Evolutionary conservation across 345 rosid species (phyloP).

Genomic region (Sonneratia alba): DNA sequence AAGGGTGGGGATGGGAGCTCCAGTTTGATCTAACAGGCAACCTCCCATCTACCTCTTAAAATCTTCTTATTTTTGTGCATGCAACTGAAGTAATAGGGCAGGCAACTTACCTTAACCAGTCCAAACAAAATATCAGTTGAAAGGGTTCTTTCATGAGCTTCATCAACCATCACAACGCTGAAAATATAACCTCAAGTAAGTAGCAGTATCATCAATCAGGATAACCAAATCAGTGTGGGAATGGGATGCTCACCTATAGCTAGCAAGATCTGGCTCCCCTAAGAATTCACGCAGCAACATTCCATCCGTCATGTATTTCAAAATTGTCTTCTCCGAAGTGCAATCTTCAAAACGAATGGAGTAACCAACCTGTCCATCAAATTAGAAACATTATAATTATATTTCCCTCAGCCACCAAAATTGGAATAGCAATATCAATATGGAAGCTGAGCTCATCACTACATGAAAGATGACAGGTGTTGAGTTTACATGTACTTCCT

Average conservation of each 20-base stretch:
- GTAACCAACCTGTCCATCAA: slow-evolving; percentile 65
- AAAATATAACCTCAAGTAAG: slow-evolving; percentile 14
- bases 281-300: slow-evolving; percentile 91
- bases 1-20: background rate
- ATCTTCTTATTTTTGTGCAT: background rate
- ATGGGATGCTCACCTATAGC: slow-evolving; percentile 51
- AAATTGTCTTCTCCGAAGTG: slow-evolving; percentile 84
- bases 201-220: slow-evolving; percentile 7
- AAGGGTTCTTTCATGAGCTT: slow-evolving; percentile 98
- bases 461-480: background rate
- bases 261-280: slow-evolving; percentile 85
- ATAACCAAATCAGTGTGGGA: background rate
- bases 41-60: background rate
- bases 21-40: background rate
- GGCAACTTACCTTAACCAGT: slow-evolving; percentile 63
- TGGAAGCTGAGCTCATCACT: background rate
- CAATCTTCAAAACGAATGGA: slow-evolving; percentile 98
- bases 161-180: slow-evolving; percentile 95
- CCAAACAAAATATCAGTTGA: slow-evolving; percentile 96
- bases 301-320: slow-evolving; percentile 97
- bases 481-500: background rate
- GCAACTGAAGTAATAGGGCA: background rate
- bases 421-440: background rate
- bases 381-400: slow-evolving; percentile 6
- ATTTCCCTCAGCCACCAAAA: background rate